Base-by-base conservation (phyloP, 2,329 filamentous ascomycete genomes). In the Graphiopsis chlorocephala region DNA sequence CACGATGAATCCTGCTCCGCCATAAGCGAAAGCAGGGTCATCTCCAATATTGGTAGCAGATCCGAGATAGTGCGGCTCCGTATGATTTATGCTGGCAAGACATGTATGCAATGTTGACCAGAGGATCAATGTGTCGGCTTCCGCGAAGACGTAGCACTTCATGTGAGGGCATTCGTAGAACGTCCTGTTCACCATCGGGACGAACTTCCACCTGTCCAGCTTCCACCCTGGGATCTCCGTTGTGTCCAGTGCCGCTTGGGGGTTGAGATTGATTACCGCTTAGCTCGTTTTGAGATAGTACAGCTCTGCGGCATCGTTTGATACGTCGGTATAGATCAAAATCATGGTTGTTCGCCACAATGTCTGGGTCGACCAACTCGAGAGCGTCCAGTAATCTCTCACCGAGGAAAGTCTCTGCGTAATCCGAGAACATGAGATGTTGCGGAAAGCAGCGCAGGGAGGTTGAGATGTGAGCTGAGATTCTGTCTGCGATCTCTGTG, bases 361-460 rank as follows among this genome's bases (percentile, higher is more conserved):
- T 25, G 10, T 29, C 74, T 72, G 52, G 78, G 72, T 4, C 73
- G 67, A 3, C 64, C 50, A 6, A 70, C 64, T 70, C 72, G 14
- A 80, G 72, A n/a, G 76, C 78, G 61, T 80, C 78, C 38, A 70
- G 65, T 2, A 74, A 64, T 20, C 71, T 59, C 35, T 70, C 59
- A 26, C 84, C 83, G 10, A 79, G 76, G 50, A 87, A 81, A 10
- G 78, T 73, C 72, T 85, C 81, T 33, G 81, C 80, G 63, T 83
- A 83, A 73, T 88, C 86, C 66, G 85, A 87, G 75, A 85, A 87
- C 69, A 88, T 82, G 56, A 82, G 79, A 62, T 81, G 83, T 72
- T 86, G 76, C 31, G 83, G 81, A 42, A 84, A 79, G 75, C 85
- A 87, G 66, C 78, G 78, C 20, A 87, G 77, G 0, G 84, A 84